phyloP scores from a whole-genome alignment of 140 eudicot genomes.

The Senecio squalidus region DNA sequence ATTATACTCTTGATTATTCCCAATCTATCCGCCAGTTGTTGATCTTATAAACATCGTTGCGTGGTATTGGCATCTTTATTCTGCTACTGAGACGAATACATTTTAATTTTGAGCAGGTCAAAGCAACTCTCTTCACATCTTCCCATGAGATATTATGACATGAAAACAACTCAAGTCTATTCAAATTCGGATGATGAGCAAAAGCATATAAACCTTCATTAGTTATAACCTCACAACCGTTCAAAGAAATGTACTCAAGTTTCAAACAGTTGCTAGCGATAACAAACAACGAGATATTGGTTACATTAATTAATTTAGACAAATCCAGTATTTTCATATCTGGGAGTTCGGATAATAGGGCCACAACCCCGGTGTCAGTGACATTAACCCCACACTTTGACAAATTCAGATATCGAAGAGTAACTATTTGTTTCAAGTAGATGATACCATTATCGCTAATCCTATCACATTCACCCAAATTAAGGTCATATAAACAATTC shows the following conservation, averaged over 20 bases:
- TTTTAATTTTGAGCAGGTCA: neutral
- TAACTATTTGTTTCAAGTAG: neutral
- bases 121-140: neutral
- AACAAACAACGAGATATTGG: neutral
- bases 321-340: neutral
- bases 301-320: constrained; percentile 12
- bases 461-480: constrained; percentile 16
- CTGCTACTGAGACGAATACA: neutral
- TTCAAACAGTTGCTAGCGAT: neutral
- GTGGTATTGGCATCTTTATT: neutral
- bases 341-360: neutral
- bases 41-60: neutral
- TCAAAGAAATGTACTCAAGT: neutral
- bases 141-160: neutral
- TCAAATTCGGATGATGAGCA: neutral
- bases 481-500: neutral
- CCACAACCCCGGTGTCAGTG: neutral
- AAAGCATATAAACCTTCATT: neutral
- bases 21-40: neutral
- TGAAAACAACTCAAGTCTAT: neutral
- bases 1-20: too few relatives aligned
- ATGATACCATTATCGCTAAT: constrained; percentile 11
- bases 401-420: neutral
- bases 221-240: constrained; percentile 6
- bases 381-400: constrained; percentile 16